These are phyloP conservation scores for Starmerella scarabaei DNA, from an alignment of 805 yeast species.

Conservation along the genomic window DNA sequence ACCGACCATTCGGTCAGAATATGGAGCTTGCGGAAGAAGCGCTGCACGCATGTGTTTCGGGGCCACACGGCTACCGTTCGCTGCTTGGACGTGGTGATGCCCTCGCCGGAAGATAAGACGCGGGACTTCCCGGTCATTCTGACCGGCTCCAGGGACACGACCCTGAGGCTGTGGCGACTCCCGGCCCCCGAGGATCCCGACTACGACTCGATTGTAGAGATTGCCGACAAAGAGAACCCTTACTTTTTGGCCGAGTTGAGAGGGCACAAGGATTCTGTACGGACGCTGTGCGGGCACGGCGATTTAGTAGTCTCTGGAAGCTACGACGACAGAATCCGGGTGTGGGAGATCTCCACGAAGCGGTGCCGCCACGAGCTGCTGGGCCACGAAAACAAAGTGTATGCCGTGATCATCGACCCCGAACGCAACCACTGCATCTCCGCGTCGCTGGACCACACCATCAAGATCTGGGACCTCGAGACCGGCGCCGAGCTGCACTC, in stretches of 20 bases:
- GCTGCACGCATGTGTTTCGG: slow-evolving; percentile 78
- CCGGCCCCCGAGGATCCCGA: slow-evolving; percentile 36
- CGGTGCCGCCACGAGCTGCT: slow-evolving; percentile 57
- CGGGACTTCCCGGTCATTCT: slow-evolving; percentile 52
- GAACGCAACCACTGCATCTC: slow-evolving; percentile 70
- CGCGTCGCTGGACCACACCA: slow-evolving; percentile 81
- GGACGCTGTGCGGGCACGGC: slow-evolving; percentile 79
- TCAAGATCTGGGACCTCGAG: slow-evolving; percentile 78
- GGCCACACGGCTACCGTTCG: slow-evolving; percentile 92
- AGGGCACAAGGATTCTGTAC: slow-evolving; percentile 70
- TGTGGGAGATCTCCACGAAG: slow-evolving; percentile 76
- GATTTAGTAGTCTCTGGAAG: slow-evolving; percentile 78
- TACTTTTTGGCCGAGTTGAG: slow-evolving; percentile 53
- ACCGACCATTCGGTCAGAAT: slow-evolving; percentile 89
- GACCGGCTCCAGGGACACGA: slow-evolving; percentile 80
- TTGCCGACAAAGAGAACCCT: slow-evolving; percentile 30
- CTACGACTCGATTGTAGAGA: slow-evolving; percentile 18
- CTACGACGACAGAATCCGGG: slow-evolving; percentile 78
- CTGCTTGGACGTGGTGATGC: slow-evolving; percentile 72
- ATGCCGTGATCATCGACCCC: slow-evolving; percentile 73
- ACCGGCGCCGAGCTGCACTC: slow-evolving; percentile 59
- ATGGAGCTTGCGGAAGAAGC: slow-evolving; percentile 78
- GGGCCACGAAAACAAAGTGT: slow-evolving; percentile 81
- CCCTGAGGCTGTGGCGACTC: slow-evolving; percentile 70
- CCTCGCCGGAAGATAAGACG: slow-evolving; percentile 44